These are phyloP conservation scores for Chaetomium fimeti DNA, from an alignment of 495 filamentous ascomycete species.

Conservation along the genomic window DNA sequence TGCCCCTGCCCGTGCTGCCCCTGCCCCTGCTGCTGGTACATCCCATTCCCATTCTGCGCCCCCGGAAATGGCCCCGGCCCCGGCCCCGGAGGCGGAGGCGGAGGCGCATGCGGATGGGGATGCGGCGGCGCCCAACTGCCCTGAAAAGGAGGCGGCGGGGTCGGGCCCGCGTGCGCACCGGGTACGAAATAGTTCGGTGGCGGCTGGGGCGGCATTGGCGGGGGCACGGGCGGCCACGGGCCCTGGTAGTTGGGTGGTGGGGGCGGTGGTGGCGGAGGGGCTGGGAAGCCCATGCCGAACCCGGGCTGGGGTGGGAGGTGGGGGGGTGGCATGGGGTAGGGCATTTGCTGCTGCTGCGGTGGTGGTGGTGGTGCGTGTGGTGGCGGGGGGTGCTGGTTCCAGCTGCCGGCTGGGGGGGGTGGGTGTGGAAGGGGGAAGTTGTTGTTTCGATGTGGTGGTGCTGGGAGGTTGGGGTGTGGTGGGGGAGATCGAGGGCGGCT, in stretches of 20 bases:
- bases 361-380: background rate
- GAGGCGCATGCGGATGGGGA: too few relatives aligned
- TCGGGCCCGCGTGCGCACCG: slow-evolving; percentile 1
- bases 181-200: slow-evolving; percentile 9
- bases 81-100: slow-evolving; percentile 30
- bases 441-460: slow-evolving; percentile 35
- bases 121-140: slow-evolving; percentile 26
- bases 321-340: slow-evolving; percentile 15
- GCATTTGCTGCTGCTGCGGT: too few relatives aligned
- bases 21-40: slow-evolving; percentile 29
- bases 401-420: slow-evolving; percentile 29
- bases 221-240: slow-evolving; percentile 48
- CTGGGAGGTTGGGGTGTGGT: slow-evolving; percentile 13
- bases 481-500: slow-evolving; percentile 4
- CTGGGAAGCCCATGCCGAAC: slow-evolving; percentile 24
- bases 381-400: slow-evolving; percentile 25
- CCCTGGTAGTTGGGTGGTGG: slow-evolving; percentile 52
- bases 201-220: slow-evolving; percentile 43
- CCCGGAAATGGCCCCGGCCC: slow-evolving; percentile 25
- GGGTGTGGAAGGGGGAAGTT: slow-evolving; percentile 38
- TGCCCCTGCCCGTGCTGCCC: background rate
- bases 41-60: slow-evolving; percentile 27
- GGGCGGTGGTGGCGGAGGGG: too few relatives aligned
- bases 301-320: slow-evolving; percentile 26
- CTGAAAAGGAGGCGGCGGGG: slow-evolving; percentile 15